Percentiles rank a stretch among this genome's conserved stretches.
These are phyloP conservation scores for Epichloe festucae DNA, from an alignment of 2,329 filamentous ascomycete genomes.

Conservation along the genomic window DNA sequence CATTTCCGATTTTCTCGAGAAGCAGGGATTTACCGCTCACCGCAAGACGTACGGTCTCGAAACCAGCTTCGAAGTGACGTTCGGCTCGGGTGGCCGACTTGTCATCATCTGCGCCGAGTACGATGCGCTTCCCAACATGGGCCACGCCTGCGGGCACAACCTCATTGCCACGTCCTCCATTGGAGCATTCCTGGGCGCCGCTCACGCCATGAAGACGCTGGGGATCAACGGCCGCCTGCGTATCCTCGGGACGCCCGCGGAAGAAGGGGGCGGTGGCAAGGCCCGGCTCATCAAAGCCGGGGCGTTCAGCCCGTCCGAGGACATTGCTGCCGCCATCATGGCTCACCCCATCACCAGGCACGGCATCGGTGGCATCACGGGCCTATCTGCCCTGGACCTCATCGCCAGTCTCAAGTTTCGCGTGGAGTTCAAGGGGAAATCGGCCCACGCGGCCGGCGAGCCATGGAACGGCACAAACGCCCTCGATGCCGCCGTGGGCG, in stretches of 20 bases:
- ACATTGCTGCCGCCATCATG: constrained; percentile 16
- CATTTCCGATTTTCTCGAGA: constrained; percentile 10
- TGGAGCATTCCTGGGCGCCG: constrained; percentile 25
- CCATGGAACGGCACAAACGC: constrained; percentile 27
- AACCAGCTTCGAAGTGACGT: constrained; percentile 19
- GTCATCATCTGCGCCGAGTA: constrained; percentile 27
- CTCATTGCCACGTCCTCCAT: constrained; percentile 28
- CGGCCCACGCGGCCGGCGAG: constrained; percentile 23
- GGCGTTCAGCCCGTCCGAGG: constrained; percentile 9
- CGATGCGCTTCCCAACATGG: constrained; percentile 31
- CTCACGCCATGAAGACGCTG: constrained; percentile 17
- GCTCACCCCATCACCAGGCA: constrained; percentile 11
- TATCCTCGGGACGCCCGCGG: constrained; percentile 28
- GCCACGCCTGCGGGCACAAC: constrained; percentile 34
- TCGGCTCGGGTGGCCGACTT: constrained; percentile 17
- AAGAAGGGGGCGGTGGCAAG: constrained; percentile 30
- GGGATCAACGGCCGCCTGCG: constrained; percentile 21
- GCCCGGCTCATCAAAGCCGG: constrained; percentile 11
- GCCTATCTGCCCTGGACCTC: constrained; percentile 1
- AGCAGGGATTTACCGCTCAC: constrained; percentile 14
- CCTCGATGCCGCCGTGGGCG: constrained; percentile 23
- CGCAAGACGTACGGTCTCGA: constrained; percentile 20
- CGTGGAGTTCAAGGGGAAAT: constrained; percentile 22
- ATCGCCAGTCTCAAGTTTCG: constrained; percentile 5
- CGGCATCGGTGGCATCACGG: background rate